Evolutionary conservation across 2,329 filamentous ascomycete species (phyloP).

Genomic region (Fusarium bactridioides): DNA sequence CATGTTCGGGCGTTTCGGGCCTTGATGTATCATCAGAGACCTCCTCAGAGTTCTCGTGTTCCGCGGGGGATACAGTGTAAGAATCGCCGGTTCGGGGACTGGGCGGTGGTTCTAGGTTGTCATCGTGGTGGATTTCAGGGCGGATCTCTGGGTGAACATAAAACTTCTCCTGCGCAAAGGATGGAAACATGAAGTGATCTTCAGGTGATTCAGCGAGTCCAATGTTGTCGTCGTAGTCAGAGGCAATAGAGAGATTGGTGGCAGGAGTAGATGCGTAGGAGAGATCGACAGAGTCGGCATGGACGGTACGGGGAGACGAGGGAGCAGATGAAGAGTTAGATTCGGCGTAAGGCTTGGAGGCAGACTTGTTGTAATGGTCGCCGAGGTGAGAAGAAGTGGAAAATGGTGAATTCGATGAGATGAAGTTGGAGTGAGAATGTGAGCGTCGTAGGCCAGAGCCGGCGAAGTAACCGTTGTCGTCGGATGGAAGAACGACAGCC

Average conservation of each 20-base stretch:
- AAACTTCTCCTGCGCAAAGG: slow-evolving; percentile 57
- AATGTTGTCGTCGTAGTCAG: slow-evolving; percentile 60
- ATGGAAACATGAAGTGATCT: slow-evolving; percentile 57
- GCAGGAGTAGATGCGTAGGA: slow-evolving; percentile 70
- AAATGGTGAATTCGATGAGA: slow-evolving; percentile 52
- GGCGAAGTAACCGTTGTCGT: slow-evolving; percentile 66
- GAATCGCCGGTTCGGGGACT: slow-evolving; percentile 61
- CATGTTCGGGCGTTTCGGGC: slow-evolving; percentile 64
- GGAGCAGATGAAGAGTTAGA: slow-evolving; percentile 62
- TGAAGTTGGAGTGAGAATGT: slow-evolving; percentile 67
- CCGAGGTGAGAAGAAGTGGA: slow-evolving; percentile 57
- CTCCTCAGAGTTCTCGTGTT: slow-evolving; percentile 58
- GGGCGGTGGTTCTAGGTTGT: slow-evolving; percentile 58
- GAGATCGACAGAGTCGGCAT: slow-evolving; percentile 61
- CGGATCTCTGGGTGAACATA: slow-evolving; percentile 46
- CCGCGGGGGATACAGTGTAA: slow-evolving; percentile 61
- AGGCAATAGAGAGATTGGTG: slow-evolving; percentile 69
- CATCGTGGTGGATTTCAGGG: slow-evolving; percentile 40
- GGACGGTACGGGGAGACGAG: slow-evolving; percentile 63
- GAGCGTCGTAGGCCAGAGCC: slow-evolving; percentile 64
- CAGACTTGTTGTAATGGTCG: slow-evolving; percentile 56
- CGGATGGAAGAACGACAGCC: slow-evolving; percentile 65
- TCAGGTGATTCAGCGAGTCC: slow-evolving; percentile 54
- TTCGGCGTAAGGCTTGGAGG: slow-evolving; percentile 54
- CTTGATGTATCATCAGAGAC: slow-evolving; percentile 54